phyloP scores from a whole-genome alignment of 2,329 filamentous ascomycete species.

The Sporothrix mexicana region DNA sequence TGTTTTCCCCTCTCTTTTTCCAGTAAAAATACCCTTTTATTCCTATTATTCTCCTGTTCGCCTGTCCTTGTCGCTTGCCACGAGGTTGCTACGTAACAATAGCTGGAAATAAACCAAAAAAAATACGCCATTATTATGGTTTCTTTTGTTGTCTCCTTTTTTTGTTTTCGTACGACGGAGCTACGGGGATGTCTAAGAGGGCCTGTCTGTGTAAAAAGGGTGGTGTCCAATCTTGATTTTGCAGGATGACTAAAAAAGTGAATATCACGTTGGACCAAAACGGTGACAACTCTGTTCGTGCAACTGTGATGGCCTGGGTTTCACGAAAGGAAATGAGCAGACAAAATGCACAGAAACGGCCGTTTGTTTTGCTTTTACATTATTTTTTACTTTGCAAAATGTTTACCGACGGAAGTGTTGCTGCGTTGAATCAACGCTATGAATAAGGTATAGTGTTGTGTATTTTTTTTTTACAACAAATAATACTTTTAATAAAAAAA shows the following conservation, averaged over 20 bases:
- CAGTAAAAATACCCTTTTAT: no score
- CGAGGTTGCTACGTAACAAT: conserved; percentile 4
- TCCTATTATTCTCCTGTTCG: not conserved
- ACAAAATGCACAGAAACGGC: not conserved
- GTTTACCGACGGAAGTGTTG: no score
- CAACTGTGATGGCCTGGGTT: not conserved
- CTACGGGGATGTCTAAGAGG: not conserved
- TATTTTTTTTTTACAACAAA: no score
- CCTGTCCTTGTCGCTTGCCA: conserved; percentile 3
- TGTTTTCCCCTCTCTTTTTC: not conserved
- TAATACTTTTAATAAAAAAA: no score
- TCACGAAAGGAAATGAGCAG: not conserved
- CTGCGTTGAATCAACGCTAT: no score
- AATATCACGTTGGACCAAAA: conserved; percentile 18
- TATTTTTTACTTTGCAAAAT: not conserved
- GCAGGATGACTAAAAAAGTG: not conserved
- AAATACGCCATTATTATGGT: not conserved
- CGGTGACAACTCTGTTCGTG: conserved; percentile 2
- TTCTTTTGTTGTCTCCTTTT: not conserved
- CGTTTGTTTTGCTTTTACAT: not conserved
- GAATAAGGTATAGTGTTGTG: no score
- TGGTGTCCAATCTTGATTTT: not conserved
- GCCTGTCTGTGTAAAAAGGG: not conserved
- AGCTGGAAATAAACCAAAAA: not conserved
- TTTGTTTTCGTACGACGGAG: not conserved